phyloP scores from a whole-genome alignment of 2,329 filamentous ascomycete species.

The Cladophialophora bantiana region DNA sequence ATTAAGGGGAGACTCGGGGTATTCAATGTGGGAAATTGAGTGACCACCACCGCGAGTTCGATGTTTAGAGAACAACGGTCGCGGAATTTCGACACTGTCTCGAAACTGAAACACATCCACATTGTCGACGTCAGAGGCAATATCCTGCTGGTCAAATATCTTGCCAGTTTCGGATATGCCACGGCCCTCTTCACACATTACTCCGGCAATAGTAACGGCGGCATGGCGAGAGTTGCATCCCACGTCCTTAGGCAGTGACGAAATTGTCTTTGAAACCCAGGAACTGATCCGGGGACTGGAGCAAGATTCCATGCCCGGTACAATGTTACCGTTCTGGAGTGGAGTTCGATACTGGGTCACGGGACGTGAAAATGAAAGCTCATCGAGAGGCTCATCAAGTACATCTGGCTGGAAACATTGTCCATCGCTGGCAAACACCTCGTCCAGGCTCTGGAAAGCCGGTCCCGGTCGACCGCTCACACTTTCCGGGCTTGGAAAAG shows the following conservation, averaged over 20 bases:
- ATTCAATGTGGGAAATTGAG: conserved; percentile 12
- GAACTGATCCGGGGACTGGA: conserved; percentile 25
- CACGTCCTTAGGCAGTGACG: neutral
- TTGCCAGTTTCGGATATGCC: neutral
- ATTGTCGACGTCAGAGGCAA: neutral
- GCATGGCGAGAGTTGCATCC: neutral
- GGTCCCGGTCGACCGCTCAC: conserved; percentile 13
- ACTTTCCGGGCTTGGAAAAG: conserved; percentile 17
- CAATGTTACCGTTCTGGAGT: neutral
- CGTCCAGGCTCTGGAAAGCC: conserved; percentile 33
- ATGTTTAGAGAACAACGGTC: conserved; percentile 33
- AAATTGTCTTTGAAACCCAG: conserved; percentile 26
- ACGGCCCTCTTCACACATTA: neutral
- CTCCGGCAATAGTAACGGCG: neutral
- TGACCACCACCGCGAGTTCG: neutral
- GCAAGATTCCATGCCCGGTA: neutral
- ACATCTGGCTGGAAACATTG: conserved; percentile 2
- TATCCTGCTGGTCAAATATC: neutral
- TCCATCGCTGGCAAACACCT: conserved; percentile 30
- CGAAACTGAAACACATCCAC: neutral
- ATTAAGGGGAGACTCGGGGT: conserved; percentile 19
- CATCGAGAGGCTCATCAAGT: conserved; percentile 3
- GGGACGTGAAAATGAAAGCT: conserved; percentile 5
- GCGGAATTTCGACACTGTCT: conserved; percentile 34
- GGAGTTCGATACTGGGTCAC: conserved; percentile 3